Evolutionary conservation across 2,329 filamentous ascomycete species (phyloP).

Genomic region (Periconia digitata): DNA sequence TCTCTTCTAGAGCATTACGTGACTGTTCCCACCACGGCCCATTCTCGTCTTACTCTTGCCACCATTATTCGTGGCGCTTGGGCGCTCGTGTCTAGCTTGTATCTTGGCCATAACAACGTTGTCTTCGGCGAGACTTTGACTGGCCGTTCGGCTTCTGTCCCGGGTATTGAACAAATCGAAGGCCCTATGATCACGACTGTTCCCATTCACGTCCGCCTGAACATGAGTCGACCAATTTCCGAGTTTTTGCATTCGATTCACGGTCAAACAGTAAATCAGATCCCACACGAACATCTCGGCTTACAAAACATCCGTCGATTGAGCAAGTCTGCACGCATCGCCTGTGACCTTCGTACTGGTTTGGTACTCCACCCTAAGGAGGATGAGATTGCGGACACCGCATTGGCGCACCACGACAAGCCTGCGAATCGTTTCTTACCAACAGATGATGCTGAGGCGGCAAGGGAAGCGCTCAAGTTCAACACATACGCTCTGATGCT

Average conservation of each 20-base stretch:
- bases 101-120: constrained; percentile 55
- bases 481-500: constrained; percentile 65
- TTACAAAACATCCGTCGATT: constrained; percentile 59
- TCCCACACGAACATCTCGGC: constrained; percentile 66
- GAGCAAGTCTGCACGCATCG: constrained; percentile 35
- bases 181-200: constrained; percentile 65
- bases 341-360: constrained; percentile 40
- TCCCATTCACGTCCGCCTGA: constrained; percentile 55
- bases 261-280: constrained; percentile 57
- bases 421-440: constrained; percentile 58
- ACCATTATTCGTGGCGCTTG: constrained; percentile 62
- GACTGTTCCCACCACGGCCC: constrained; percentile 30
- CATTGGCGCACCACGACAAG: constrained; percentile 17
- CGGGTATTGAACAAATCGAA: constrained; percentile 56
- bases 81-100: constrained; percentile 59
- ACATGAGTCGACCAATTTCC: constrained; percentile 45
- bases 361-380: constrained; percentile 43
- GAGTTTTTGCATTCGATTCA: constrained; percentile 62
- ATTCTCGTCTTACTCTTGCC: constrained; percentile 49
- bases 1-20: constrained; percentile 55
- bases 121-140: constrained; percentile 64
- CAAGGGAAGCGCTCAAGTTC: constrained; percentile 60
- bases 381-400: constrained; percentile 19
- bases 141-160: constrained; percentile 52
- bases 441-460: constrained; percentile 58